A percentile compares a stretch with the other conserved stretches of the same genome.
Evolutionary conservation across 129 eudicot species (phyloP).

Genomic region (Flaveria bidentis): DNA sequence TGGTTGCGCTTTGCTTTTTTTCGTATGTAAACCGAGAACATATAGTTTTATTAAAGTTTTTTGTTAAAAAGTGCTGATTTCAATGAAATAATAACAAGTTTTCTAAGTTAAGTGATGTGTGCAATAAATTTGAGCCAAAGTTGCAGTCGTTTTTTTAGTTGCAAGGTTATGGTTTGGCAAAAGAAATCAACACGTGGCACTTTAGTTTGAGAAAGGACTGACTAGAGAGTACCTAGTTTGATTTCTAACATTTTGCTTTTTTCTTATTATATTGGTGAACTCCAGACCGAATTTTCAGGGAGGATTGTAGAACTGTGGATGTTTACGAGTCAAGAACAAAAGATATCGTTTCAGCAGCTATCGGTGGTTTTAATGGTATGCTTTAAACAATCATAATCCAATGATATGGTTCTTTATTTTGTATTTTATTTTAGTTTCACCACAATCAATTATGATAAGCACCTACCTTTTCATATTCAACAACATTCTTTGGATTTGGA

Average conservation of each 20-base stretch:
- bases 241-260: constrained; percentile 18
- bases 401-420: background rate
- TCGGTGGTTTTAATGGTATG: constrained; percentile 86
- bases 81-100: background rate
- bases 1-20: background rate
- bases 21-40: background rate
- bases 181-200: background rate
- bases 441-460: constrained; percentile 6
- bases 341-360: constrained; percentile 85
- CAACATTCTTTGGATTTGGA: constrained; percentile 12
- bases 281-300: constrained; percentile 68
- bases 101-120: background rate
- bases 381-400: background rate
- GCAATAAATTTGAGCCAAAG: constrained; percentile 4
- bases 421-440: background rate
- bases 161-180: constrained; percentile 9
- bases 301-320: constrained; percentile 69
- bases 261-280: constrained; percentile 9
- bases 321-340: constrained; percentile 74
- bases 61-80: background rate
- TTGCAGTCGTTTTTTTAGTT: background rate
- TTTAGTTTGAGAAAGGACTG: background rate
- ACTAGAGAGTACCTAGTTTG: constrained; percentile 10
- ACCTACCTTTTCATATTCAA: background rate
- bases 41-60: background rate